A percentile compares a stretch with the other conserved stretches of the same genome.
phyloP scores from a whole-genome alignment of 2,329 filamentous ascomycete genomes.

The Aspergillus clavatus region DNA sequence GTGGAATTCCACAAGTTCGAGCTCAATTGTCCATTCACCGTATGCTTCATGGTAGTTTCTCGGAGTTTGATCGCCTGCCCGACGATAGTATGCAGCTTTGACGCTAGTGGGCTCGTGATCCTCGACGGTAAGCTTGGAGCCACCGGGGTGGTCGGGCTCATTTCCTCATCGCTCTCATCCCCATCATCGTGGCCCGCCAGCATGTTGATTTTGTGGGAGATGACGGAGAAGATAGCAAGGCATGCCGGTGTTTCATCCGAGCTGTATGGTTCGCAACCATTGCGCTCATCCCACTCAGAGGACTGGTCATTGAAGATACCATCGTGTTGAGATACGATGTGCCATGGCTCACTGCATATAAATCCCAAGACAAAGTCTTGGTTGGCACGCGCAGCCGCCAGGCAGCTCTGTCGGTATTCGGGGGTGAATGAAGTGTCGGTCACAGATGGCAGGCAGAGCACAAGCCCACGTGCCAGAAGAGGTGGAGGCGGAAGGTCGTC shows the following conservation, averaged over 20 bases:
- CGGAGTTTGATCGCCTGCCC: slow-evolving; percentile 10
- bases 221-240: slow-evolving; percentile 1
- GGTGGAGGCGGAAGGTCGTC: slow-evolving; percentile 30
- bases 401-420: slow-evolving; percentile 31
- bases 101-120: slow-evolving; percentile 6
- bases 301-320: slow-evolving; percentile 24
- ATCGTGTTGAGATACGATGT: slow-evolving; percentile 25
- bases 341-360: slow-evolving; percentile 33
- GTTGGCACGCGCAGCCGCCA: slow-evolving; percentile 37
- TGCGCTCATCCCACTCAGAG: slow-evolving; percentile 12
- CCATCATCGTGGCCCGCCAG: background rate
- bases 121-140: background rate
- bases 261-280: slow-evolving; percentile 15
- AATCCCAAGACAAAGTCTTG: slow-evolving; percentile 40
- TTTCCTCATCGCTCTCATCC: slow-evolving; percentile 3
- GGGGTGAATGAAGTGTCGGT: slow-evolving; percentile 28
- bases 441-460: slow-evolving; percentile 33
- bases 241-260: slow-evolving; percentile 4
- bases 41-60: slow-evolving; percentile 1
- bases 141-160: background rate
- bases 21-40: background rate
- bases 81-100: slow-evolving; percentile 11
- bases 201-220: background rate
- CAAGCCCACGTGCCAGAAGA: slow-evolving; percentile 33
- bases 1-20: slow-evolving; percentile 1